phyloP scores from a whole-genome alignment of 2,329 filamentous ascomycete species.

The Pestalotiopsis sp. region DNA sequence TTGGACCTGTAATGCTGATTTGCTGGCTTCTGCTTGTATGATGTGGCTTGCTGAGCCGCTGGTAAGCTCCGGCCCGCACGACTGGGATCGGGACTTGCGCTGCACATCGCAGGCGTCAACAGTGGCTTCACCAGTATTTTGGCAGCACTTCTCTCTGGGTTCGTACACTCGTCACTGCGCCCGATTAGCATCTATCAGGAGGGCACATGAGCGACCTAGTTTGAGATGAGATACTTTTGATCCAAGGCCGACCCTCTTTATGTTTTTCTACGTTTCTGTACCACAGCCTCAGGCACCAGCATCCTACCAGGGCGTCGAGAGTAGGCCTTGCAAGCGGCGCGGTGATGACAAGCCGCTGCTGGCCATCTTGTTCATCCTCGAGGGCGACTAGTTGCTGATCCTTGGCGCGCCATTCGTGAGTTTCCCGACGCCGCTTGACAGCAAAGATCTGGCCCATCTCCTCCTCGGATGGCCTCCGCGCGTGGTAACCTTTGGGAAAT shows the following conservation, averaged over 20 bases:
- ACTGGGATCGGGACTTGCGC: neutral
- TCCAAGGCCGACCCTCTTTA: neutral
- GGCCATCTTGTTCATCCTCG: slow-evolving; percentile 21
- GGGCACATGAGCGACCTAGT: neutral
- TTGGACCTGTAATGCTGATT: no score
- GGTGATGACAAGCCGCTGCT: slow-evolving; percentile 21
- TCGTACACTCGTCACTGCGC: neutral
- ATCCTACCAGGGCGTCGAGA: slow-evolving; percentile 26
- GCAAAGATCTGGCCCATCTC: slow-evolving; percentile 24
- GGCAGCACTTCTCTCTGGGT: neutral
- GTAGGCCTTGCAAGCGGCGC: slow-evolving; percentile 17
- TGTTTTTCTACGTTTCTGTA: slow-evolving; percentile 15
- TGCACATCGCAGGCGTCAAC: neutral
- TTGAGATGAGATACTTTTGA: neutral
- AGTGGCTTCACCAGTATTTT: neutral
- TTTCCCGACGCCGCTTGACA: slow-evolving; percentile 17
- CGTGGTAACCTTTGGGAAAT: slow-evolving; percentile 25
- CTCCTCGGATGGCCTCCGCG: slow-evolving; percentile 18
- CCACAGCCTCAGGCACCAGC: slow-evolving; percentile 26
- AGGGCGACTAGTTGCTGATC: slow-evolving; percentile 23
- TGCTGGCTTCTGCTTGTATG: no score
- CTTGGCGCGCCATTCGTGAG: slow-evolving; percentile 23
- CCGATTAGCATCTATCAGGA: neutral
- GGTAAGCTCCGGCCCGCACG: no score
- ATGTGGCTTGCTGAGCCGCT: no score